Evolutionary conservation across 345 rosid species (phyloP), one percentile per base, ranked within the genome.

Genomic region (Lepidium africanum): DNA sequence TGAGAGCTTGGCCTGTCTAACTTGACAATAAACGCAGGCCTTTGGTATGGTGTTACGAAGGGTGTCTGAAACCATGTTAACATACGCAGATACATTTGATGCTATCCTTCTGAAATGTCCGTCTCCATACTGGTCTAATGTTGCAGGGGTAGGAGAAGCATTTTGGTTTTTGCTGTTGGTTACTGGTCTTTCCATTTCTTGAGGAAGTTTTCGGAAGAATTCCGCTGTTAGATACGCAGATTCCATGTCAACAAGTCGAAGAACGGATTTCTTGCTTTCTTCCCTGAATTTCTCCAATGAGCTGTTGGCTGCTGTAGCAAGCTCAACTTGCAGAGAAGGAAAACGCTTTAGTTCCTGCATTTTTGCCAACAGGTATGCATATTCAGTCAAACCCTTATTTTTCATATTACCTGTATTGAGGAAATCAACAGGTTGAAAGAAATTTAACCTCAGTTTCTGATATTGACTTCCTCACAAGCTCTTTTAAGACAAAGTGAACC

Each of bases 401-500:
- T 48, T 14, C n/a, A 42, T n/a, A 46, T 25, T 19, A 35, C 38
- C 10, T 37, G 32, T 39, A 23, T 17, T 52, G 14, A 32, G 41
- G 55, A 47, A 72, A 39, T 35, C 36, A 36, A 6, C 39, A 14
- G 5, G 8, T 59, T 55, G 14, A 5, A 5, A 4, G 46, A 74
- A 52, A 14, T 64, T 68, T 76, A 48, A 86, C 96, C 90, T 87
- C 70, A 27, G 92, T 87, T 75, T 89, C 91, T 43, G 84, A 82
- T 2, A 87, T 77, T 43, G 96, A 89, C 78, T 83, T 85, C 75
- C 96, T 78, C 48, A 89, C 92, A 2, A 87, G 92, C 76, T 89
- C 92, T 78, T 89, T 89, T 67, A 89, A 73, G 38, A 87, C 87
- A 70, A 76, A 85, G 79, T 89, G 91, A 59, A 89, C 96, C 96